Evolutionary conservation across 202 grass and related monocot genomes (phyloP).

Genomic region (Alloteropsis angusta): DNA sequence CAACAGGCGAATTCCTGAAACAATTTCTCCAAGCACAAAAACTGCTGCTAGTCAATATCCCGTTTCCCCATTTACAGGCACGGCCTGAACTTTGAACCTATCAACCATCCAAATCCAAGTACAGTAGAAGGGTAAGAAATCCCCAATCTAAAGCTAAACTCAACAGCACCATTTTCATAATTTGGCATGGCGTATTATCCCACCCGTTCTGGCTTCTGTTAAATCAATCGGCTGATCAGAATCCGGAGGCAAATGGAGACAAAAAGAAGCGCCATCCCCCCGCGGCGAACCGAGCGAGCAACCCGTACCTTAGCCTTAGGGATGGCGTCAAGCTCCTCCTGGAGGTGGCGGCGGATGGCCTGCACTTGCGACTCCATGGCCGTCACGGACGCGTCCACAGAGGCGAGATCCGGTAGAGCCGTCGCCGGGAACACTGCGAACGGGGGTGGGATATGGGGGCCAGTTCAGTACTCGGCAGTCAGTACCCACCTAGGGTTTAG

Average conservation of each 20-base stretch:
- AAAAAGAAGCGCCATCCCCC: background rate
- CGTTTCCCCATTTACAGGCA: background rate
- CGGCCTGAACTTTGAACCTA: background rate
- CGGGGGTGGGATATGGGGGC: background rate
- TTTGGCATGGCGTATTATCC: background rate
- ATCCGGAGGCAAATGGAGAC: background rate
- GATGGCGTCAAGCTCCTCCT: slow-evolving; percentile 70
- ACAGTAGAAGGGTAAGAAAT: background rate
- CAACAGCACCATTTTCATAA: background rate
- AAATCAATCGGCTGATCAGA: background rate
- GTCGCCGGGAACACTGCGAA: slow-evolving; percentile 57
- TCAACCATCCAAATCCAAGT: background rate
- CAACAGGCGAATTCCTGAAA: background rate
- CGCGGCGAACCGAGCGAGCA: background rate
- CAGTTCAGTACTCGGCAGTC: background rate
- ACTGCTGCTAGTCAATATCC: background rate
- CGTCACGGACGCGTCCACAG: slow-evolving; percentile 52
- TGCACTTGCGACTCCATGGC: slow-evolving; percentile 76
- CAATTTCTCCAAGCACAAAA: background rate
- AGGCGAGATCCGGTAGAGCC: slow-evolving; percentile 48
- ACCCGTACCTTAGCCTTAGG: slow-evolving; percentile 77
- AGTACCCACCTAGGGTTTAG: slow-evolving; percentile 2
- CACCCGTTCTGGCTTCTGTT: background rate
- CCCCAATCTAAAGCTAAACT: background rate
- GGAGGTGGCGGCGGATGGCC: slow-evolving; percentile 46